Conservation (phyloP, 2,329 filamentous ascomycete genomes). For the Drechslera avenae region DNA sequence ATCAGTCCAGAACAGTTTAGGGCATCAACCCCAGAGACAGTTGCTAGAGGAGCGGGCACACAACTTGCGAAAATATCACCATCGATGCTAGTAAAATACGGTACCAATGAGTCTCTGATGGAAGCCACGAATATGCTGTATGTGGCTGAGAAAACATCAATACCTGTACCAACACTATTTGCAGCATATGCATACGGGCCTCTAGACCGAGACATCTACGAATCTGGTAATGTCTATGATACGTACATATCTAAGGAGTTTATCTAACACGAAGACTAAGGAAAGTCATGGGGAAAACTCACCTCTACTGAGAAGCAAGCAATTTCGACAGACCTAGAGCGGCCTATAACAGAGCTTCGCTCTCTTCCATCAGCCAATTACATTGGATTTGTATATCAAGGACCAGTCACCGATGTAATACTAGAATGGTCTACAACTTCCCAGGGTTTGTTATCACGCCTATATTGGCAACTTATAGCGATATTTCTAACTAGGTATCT, state of each 20-base stretch:
- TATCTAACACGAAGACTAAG: slow-evolving; percentile 21
- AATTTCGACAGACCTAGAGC: slow-evolving; percentile 21
- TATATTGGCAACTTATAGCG: not conserved
- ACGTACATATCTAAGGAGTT: slow-evolving; percentile 28
- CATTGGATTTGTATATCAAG: slow-evolving; percentile 23
- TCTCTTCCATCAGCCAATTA: slow-evolving; percentile 19
- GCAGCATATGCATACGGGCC: slow-evolving; percentile 26
- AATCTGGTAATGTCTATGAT: slow-evolving; percentile 19
- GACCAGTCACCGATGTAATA: slow-evolving; percentile 29
- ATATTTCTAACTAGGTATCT: slow-evolving; percentile 15
- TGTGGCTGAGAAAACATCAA: slow-evolving; percentile 23
- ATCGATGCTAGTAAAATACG: slow-evolving; percentile 21
- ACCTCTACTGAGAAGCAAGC: slow-evolving; percentile 21
- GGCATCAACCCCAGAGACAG: slow-evolving; percentile 15
- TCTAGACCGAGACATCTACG: slow-evolving; percentile 15
- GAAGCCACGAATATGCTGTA: slow-evolving; percentile 25
- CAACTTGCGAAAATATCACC: slow-evolving; percentile 18
- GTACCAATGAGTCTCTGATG: slow-evolving; percentile 25
- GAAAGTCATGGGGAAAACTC: slow-evolving; percentile 18
- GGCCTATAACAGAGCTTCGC: slow-evolving; percentile 23
- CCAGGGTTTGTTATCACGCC: slow-evolving; percentile 14
- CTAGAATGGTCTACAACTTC: slow-evolving; percentile 26
- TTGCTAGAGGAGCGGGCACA: slow-evolving; percentile 6
- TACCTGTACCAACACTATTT: slow-evolving; percentile 24
- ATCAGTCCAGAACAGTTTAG: slow-evolving; percentile 22